phyloP scores from a whole-genome alignment of 768 basidiomycete species.

The Leccinum fibrillosum region DNA sequence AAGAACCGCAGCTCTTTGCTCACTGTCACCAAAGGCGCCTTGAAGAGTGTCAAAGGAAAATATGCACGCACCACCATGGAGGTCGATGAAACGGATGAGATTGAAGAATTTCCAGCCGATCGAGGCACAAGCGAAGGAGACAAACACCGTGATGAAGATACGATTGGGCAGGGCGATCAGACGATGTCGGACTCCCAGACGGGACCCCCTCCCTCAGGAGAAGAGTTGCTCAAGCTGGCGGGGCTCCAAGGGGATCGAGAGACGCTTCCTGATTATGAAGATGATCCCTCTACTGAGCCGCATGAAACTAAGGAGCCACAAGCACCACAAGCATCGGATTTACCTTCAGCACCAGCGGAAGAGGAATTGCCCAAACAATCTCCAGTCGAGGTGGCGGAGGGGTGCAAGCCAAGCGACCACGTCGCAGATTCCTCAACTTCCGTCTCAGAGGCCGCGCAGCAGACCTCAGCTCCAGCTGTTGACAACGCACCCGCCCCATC shows the following conservation, averaged over 20 bases:
- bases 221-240: constrained; percentile 49
- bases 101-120: constrained; percentile 9
- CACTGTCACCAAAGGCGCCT: constrained; percentile 47
- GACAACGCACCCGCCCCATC: constrained; percentile 7
- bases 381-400: constrained; percentile 1
- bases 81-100: constrained; percentile 20
- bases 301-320: constrained; percentile 2
- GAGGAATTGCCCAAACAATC: constrained; percentile 1
- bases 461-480: constrained; percentile 5
- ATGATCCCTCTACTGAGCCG: constrained; percentile 30
- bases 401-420: background rate
- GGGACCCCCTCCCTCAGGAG: constrained; percentile 33
- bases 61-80: constrained; percentile 22
- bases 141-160: constrained; percentile 17
- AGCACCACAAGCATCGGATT: constrained; percentile 7
- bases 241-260: constrained; percentile 42
- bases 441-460: constrained; percentile 1
- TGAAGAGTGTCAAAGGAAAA: constrained; percentile 50
- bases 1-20: constrained; percentile 51
- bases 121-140: constrained; percentile 2
- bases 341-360: background rate
- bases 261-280: constrained; percentile 56
- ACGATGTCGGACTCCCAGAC: constrained; percentile 1
- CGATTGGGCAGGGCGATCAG: constrained; percentile 7
- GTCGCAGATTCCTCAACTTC: background rate